phyloP scores from a whole-genome alignment of 129 eudicot genomes.

The carrot (Daucus carota) region DH1_v3.0 NC_030388.2:26897501-26898000 shows the following conservation, averaged over 20 bases:
- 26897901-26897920: constrained; percentile 2
- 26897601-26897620: neutral
- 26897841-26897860: constrained; percentile 16
- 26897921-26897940: neutral
- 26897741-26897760: neutral
- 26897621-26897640: constrained; percentile 3
- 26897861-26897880: neutral
- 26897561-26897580: constrained; percentile 5
- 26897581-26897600: neutral
- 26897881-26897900: neutral
- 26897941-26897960: constrained; percentile 13
- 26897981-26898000: constrained; percentile 14
- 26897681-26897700: neutral
- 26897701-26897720: neutral
- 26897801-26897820: neutral
- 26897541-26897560: constrained; percentile 61
- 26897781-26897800: neutral
- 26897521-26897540: constrained; percentile 65
- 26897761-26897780: neutral
- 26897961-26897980: constrained; percentile 22
- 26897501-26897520: constrained; percentile 61
- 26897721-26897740: neutral
- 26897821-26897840: constrained; percentile 1
- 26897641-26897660: neutral
- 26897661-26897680: neutral